These are phyloP conservation scores for Closterium sp. DNA, from an alignment of 139 green algal species.

Conservation along the genomic window DNA sequence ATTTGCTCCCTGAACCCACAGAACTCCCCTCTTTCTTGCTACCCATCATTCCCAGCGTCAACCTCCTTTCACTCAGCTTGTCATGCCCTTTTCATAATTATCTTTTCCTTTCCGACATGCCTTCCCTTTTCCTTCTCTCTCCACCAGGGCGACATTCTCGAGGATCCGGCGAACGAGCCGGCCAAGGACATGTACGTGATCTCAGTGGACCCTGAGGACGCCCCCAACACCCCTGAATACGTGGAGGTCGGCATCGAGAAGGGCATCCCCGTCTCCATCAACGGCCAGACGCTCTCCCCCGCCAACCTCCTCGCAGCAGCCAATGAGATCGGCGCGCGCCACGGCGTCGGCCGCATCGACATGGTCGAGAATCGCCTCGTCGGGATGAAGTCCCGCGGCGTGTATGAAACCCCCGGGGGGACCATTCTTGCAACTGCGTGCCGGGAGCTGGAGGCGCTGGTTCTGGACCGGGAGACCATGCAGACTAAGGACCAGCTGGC, in stretches of 20 bases:
- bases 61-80: not conserved
- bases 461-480: constrained; percentile 50
- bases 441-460: constrained; percentile 42
- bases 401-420: constrained; percentile 98
- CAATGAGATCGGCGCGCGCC: constrained; percentile 81
- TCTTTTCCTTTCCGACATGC: too few species aligned
- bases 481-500: constrained; percentile 49
- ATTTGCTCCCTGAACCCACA: too few species aligned
- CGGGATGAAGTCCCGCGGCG: constrained; percentile 84
- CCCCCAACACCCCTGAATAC: constrained; percentile 61
- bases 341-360: constrained; percentile 85
- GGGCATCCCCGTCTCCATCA: constrained; percentile 91
- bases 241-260: constrained; percentile 94
- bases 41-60: too few species aligned
- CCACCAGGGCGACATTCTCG: constrained; percentile 25
- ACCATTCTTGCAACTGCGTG: constrained; percentile 83
- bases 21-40: too few species aligned
- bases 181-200: constrained; percentile 45
- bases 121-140: not conserved
- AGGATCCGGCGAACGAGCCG: constrained; percentile 44
- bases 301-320: constrained; percentile 85
- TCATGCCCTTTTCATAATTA: too few species aligned
- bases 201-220: constrained; percentile 27
- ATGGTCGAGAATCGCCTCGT: constrained; percentile 98
- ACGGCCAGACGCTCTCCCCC: constrained; percentile 82